Conservation (phyloP, 2,329 filamentous ascomycete genomes). For the Penicillium sp. region DNA sequence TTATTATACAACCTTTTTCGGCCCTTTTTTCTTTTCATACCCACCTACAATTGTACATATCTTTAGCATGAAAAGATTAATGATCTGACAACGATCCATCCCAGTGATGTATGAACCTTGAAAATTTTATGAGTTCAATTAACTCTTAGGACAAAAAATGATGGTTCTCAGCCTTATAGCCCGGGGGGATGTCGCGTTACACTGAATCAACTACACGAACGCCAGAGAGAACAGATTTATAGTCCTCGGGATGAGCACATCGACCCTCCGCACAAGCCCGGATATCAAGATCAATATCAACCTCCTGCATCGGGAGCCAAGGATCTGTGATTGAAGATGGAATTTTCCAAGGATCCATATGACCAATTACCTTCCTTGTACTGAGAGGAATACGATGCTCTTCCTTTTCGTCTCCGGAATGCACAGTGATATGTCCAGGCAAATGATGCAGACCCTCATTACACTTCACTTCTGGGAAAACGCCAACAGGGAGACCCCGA, state of each 20-base stretch:
- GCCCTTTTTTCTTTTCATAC: not conserved
- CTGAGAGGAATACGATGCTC: conserved; percentile 15
- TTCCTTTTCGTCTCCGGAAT: not conserved
- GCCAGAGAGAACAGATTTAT: not conserved
- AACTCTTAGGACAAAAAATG: not conserved
- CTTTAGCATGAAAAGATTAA: conserved; percentile 20
- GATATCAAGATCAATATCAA: conserved; percentile 52
- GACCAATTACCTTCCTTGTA: conserved; percentile 13
- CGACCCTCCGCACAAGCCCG: conserved; percentile 41
- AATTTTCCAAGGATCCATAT: conserved; percentile 20
- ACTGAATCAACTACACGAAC: not conserved
- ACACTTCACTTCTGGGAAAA: conserved; percentile 1
- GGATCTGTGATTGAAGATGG: conserved; percentile 22
- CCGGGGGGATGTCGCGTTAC: not conserved
- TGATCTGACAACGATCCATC: conserved; percentile 1
- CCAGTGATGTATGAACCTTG: too few species aligned
- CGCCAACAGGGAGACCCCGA: conserved; percentile 13
- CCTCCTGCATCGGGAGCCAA: conserved; percentile 42
- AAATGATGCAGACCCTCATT: conserved; percentile 10
- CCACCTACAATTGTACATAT: conserved; percentile 20
- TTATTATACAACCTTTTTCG: not conserved
- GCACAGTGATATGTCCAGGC: not conserved
- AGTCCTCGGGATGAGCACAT: conserved; percentile 28
- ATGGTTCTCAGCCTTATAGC: not conserved
- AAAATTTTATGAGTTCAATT: too few species aligned